Evolutionary conservation across 1,139 yeast genomes (phyloP), one percentile per base, ranked within the genome.

Genomic region (Yamadazyma trypodendri): DNA sequence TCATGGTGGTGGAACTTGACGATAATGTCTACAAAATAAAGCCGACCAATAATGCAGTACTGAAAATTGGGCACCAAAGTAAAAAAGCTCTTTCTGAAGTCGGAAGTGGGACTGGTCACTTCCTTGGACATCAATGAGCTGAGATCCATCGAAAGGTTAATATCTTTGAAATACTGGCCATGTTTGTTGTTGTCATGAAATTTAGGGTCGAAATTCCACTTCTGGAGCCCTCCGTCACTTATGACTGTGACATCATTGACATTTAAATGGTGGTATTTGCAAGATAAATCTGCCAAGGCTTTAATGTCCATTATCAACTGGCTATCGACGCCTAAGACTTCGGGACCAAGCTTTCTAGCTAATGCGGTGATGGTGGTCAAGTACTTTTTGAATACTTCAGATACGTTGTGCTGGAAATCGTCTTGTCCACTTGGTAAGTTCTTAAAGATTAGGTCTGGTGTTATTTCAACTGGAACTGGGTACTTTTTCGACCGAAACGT

Each of bases 41-140:
- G 54, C 43, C 85, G 62, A 5, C 81, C 70, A 41, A 79, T 61
- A 33, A 73, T 54, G 52, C 85, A 80, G 35, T 68, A 69, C 51
- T 80, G 84, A 56, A 80, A 79, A 42, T 67, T 70, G 0, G 85
- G 85, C 2, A 78, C 70, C 40, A 80, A 55, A 0, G 81, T 72
- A 41, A 61, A 51, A 38, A 47, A 51, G 35, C 52, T 68, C 30
- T 40, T 45, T 31, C 43, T 43, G 14, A 48, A 50, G 52, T 37
- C 65, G 58, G 40, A 48, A 27, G 28, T 36, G 2, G 48, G 39
- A 9, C 30, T 39, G 22, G 30, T 24, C 10, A 37, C 31, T 30
- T 41, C 46, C 31, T 42, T 40, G 52, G 49, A 37, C 51, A 58
- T 38, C 54, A 56, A 23, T 47, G 55, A 36, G 43, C 46, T 32